phyloP scores from a whole-genome alignment of 805 yeast genomes.

The Hanseniaspora vineae region DNA sequence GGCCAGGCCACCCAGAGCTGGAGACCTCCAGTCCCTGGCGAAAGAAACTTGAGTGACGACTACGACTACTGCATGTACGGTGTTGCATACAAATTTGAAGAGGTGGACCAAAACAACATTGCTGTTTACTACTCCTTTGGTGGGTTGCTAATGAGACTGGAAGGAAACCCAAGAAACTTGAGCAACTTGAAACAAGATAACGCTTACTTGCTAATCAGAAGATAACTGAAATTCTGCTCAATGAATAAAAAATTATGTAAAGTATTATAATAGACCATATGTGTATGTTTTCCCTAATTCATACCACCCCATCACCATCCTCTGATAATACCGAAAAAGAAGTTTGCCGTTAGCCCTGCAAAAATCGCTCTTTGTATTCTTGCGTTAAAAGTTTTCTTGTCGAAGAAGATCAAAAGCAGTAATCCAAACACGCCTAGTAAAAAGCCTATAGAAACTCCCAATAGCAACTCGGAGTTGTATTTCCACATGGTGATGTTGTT shows the following conservation, averaged over 20 bases:
- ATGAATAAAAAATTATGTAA: not conserved
- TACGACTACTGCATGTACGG: conserved; percentile 98
- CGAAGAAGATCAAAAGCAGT: conserved; percentile 32
- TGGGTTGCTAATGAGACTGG: conserved; percentile 83
- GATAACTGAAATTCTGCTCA: conserved; percentile 21
- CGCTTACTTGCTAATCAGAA: conserved; percentile 79
- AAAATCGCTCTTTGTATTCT: conserved; percentile 56
- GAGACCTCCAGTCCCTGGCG: conserved; percentile 63
- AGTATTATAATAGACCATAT: not conserved
- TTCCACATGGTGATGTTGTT: conserved; percentile 27
- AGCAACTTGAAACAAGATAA: conserved; percentile 87
- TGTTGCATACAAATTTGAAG: conserved; percentile 93
- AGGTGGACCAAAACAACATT: conserved; percentile 50
- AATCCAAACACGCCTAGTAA: conserved; percentile 63
- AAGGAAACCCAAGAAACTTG: conserved; percentile 86
- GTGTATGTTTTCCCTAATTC: too few species aligned
- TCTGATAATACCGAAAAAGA: conserved; percentile 50
- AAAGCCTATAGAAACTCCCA: conserved; percentile 65
- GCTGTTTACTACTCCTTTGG: conserved; percentile 93
- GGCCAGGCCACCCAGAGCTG: conserved; percentile 21
- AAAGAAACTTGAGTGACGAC: conserved; percentile 83
- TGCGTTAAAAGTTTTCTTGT: conserved; percentile 46
- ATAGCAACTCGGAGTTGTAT: conserved; percentile 51
- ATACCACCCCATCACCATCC: conserved; percentile 9
- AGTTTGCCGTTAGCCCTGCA: conserved; percentile 58